Conservation (phyloP, 495 filamentous ascomycete genomes). For the Aspergillus indologenus region DNA sequence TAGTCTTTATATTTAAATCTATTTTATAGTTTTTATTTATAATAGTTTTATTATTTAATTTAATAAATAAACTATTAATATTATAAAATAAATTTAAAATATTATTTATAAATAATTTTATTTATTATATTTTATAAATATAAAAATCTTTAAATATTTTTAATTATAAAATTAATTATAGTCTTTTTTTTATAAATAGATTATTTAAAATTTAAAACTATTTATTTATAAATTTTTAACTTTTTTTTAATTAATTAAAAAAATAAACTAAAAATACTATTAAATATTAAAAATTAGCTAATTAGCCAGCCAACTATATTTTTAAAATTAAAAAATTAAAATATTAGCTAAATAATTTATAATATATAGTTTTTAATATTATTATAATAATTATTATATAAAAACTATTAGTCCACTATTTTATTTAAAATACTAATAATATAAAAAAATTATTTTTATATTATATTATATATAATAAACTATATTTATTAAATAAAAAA, state of each 20-base stretch:
- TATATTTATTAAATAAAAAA: background rate
- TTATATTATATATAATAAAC: slow-evolving; percentile 5
- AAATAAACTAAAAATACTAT: background rate
- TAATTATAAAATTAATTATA: background rate
- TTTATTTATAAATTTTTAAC: slow-evolving; percentile 1
- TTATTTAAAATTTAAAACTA: background rate
- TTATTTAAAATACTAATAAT: background rate
- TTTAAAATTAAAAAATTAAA: slow-evolving; percentile 1
- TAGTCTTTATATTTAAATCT: no score
- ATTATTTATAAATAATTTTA: background rate
- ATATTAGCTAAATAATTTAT: background rate
- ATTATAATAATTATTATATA: slow-evolving; percentile 1
- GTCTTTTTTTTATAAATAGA: background rate
- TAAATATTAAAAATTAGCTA: no score
- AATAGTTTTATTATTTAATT: no score
- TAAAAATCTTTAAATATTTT: background rate
- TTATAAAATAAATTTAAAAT: background rate
- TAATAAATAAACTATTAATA: no score
- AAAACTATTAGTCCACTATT: background rate
- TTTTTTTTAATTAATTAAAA: background rate
- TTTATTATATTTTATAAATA: background rate
- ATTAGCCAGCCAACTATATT: background rate
- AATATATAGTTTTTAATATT: background rate
- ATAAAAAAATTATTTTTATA: slow-evolving; percentile 6
- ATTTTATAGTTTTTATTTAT: no score